These are phyloP conservation scores for Chaetomium globosum DNA, from an alignment of 2,329 filamentous ascomycete species.

Conservation along the genomic window DNA sequence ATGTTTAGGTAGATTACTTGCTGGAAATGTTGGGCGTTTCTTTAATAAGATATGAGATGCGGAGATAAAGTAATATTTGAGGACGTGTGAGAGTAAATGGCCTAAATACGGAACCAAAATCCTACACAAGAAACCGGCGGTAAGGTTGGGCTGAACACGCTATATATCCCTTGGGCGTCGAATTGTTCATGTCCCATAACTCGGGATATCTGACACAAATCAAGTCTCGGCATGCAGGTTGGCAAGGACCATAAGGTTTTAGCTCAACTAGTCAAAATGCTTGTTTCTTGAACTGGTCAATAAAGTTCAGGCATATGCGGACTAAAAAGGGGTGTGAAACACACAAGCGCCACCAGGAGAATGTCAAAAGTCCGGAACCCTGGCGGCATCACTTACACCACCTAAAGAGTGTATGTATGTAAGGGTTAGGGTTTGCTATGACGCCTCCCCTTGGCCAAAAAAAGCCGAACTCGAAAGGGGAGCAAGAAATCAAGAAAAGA, in stretches of 20 bases:
- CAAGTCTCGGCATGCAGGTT: slow-evolving; percentile 10
- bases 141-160: neutral
- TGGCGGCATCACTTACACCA: neutral
- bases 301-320: neutral
- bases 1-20: neutral
- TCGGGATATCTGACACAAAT: slow-evolving; percentile 22
- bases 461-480: too few relatives aligned
- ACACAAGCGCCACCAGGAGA: neutral
- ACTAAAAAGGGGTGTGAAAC: neutral
- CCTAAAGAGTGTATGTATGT: neutral
- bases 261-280: neutral
- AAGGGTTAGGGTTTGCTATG: neutral
- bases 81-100: neutral
- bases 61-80: neutral
- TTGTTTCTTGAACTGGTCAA: neutral
- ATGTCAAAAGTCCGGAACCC: neutral
- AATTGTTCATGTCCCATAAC: neutral
- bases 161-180: neutral
- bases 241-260: neutral
- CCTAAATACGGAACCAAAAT: neutral
- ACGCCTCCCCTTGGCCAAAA: too few relatives aligned
- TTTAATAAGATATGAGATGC: neutral
- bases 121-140: neutral
- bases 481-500: too few relatives aligned
- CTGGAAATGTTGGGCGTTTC: neutral